A percentile compares a stretch with the other conserved stretches of the same genome.
phyloP scores from a whole-genome alignment of 306 rosid genomes.

The Astragalus glycyphyllos region DNA sequence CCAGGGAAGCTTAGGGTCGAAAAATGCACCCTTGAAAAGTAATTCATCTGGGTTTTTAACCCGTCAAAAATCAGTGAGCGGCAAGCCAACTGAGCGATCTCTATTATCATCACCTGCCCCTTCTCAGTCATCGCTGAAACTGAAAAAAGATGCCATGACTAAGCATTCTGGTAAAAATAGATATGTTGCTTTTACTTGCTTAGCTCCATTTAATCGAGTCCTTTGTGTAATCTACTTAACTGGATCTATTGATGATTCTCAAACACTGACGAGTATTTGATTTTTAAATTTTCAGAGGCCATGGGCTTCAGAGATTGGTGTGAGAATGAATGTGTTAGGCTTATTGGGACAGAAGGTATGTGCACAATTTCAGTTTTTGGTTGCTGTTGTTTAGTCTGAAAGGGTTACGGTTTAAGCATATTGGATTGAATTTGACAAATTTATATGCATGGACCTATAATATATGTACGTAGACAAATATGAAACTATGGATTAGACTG shows the following conservation, averaged over 20 bases:
- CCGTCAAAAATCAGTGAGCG: constrained; percentile 69
- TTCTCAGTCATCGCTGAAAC: constrained; percentile 60
- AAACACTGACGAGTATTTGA: not conserved
- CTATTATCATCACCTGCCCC: constrained; percentile 71
- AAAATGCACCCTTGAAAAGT: constrained; percentile 58
- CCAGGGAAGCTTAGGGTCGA: constrained; percentile 67
- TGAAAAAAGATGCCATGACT: constrained; percentile 73
- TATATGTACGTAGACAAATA: constrained; percentile 8
- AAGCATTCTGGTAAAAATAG: constrained; percentile 69
- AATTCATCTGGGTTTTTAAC: constrained; percentile 59
- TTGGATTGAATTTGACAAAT: constrained; percentile 8
- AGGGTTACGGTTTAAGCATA: not conserved
- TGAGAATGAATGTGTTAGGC: constrained; percentile 77
- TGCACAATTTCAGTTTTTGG: not conserved
- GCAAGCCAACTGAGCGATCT: constrained; percentile 61
- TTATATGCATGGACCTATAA: not conserved
- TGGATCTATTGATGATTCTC: constrained; percentile 1
- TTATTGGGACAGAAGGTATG: constrained; percentile 83
- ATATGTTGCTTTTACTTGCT: not conserved
- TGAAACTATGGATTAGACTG: not conserved
- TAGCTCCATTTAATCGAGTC: not conserved
- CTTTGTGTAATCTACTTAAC: not conserved
- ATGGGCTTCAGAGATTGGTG: constrained; percentile 89
- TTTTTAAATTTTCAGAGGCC: constrained; percentile 70
- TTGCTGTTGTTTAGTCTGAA: not conserved